phyloP scores from a whole-genome alignment of 2,329 filamentous ascomycete genomes.

The Corinectria fuckeliana region DNA sequence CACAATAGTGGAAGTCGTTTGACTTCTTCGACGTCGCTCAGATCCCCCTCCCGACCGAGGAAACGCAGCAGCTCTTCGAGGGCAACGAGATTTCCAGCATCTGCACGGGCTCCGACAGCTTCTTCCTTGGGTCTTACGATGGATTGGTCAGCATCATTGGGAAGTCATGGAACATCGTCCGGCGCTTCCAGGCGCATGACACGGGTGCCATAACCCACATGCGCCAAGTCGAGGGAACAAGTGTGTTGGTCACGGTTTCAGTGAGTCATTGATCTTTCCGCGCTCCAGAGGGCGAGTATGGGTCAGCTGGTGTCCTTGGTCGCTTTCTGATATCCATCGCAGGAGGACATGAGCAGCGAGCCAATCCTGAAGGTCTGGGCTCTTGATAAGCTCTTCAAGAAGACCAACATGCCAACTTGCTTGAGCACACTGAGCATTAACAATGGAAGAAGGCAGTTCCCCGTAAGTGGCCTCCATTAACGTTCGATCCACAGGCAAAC shows the following conservation, averaged over 20 bases:
- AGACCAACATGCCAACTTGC: constrained; percentile 87
- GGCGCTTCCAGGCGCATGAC: constrained; percentile 87
- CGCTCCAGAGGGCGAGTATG: not conserved
- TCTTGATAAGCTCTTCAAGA: constrained; percentile 91
- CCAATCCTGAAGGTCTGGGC: constrained; percentile 97
- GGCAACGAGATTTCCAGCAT: constrained; percentile 83
- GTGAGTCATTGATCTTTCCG: constrained; percentile 45
- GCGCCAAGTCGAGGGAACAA: constrained; percentile 87
- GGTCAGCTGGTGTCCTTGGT: not conserved
- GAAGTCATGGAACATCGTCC: constrained; percentile 83
- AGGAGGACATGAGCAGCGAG: constrained; percentile 87
- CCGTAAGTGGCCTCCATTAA: constrained; percentile 57
- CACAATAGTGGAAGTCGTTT: constrained; percentile 90
- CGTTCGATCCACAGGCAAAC: not conserved
- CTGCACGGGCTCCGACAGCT: constrained; percentile 84
- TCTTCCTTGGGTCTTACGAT: constrained; percentile 87
- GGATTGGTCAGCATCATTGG: constrained; percentile 89
- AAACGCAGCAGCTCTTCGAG: constrained; percentile 79
- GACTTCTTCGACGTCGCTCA: constrained; percentile 98
- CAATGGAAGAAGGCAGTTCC: constrained; percentile 91
- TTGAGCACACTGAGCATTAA: constrained; percentile 85
- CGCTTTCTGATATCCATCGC: constrained; percentile 22
- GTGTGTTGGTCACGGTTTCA: constrained; percentile 82
- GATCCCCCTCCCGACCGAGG: constrained; percentile 79
- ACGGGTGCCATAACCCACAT: constrained; percentile 84